These are phyloP conservation scores for Trypanosoma scelopori DNA, from an alignment of 208 protist genomes.

Conservation along the genomic window DNA sequence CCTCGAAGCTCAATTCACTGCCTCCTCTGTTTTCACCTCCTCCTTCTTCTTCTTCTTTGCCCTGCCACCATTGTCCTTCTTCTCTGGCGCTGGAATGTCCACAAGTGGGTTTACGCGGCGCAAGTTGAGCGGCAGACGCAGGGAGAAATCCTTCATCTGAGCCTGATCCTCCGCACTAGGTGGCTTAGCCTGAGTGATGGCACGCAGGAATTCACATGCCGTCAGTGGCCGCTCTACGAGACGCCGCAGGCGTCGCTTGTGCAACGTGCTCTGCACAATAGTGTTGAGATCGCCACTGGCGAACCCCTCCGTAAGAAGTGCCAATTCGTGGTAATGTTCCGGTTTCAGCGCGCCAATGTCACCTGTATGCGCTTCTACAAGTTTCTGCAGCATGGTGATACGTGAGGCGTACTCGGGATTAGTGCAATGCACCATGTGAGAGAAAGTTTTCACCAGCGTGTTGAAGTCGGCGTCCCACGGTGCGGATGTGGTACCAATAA, in stretches of 20 bases:
- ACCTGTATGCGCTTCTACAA: constrained; percentile 35
- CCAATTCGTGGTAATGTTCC: constrained; percentile 62
- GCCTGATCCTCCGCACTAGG: constrained; percentile 52
- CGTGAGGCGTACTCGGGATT: constrained; percentile 89
- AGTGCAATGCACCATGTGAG: constrained; percentile 75
- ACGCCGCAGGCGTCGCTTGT: constrained; percentile 65
- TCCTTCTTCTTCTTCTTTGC: constrained; percentile 21
- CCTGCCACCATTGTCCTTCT: constrained; percentile 37
- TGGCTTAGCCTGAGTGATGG: constrained; percentile 51
- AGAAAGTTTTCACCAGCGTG: constrained; percentile 62
- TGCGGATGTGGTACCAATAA: constrained; percentile 73
- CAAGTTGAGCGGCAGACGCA: constrained; percentile 59
- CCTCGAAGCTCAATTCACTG: no score
- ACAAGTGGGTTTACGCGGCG: constrained; percentile 66
- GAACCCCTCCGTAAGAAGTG: constrained; percentile 75
- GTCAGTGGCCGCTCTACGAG: constrained; percentile 62
- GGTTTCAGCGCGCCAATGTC: constrained; percentile 22
- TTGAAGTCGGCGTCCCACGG: constrained; percentile 76
- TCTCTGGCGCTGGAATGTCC: constrained; percentile 73
- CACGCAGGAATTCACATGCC: constrained; percentile 75
- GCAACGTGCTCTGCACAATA: constrained; percentile 66
- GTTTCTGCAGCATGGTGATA: constrained; percentile 58
- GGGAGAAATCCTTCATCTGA: constrained; percentile 65
- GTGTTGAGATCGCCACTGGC: constrained; percentile 56
- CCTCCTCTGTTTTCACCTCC: not conserved